These are phyloP conservation scores for Mycena latifolia DNA, from an alignment of 768 basidiomycete genomes.

Conservation along the genomic window DNA sequence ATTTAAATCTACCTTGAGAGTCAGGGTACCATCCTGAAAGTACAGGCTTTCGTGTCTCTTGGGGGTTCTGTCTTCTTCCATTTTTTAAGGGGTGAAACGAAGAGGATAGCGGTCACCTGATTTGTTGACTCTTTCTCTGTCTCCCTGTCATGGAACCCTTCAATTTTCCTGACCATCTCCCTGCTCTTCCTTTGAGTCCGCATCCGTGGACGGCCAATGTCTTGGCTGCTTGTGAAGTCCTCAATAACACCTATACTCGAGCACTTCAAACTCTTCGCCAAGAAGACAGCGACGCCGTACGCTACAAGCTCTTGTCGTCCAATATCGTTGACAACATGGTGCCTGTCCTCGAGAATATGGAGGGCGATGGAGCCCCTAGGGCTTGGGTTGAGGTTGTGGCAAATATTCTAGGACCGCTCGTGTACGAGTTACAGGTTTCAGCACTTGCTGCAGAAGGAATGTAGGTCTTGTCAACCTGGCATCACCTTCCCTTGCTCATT, in stretches of 20 bases:
- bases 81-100: too few relatives aligned
- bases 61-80: too few relatives aligned
- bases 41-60: too few relatives aligned
- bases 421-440: slow-evolving; percentile 14
- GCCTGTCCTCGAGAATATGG: background rate
- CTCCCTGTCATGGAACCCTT: background rate
- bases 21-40: too few relatives aligned
- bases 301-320: slow-evolving; percentile 7
- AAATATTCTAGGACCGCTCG: slow-evolving; percentile 10
- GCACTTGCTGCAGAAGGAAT: slow-evolving; percentile 15
- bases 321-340: slow-evolving; percentile 7
- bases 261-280: slow-evolving; percentile 1
- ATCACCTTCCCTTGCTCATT: background rate
- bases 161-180: background rate
- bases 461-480: background rate
- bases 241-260: background rate
- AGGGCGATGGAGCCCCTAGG: background rate
- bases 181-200: background rate
- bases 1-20: too few relatives aligned
- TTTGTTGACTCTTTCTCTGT: too few relatives aligned
- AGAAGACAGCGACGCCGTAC: slow-evolving; percentile 11
- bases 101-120: too few relatives aligned
- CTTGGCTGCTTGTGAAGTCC: background rate
- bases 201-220: slow-evolving; percentile 5
- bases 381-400: slow-evolving; percentile 12